A percentile compares a stretch with the other conserved stretches of the same genome.
These are phyloP conservation scores for Mucor lusitanicus DNA, from an alignment of 371 early-diverging fungal species.

Conservation along the genomic window DNA sequence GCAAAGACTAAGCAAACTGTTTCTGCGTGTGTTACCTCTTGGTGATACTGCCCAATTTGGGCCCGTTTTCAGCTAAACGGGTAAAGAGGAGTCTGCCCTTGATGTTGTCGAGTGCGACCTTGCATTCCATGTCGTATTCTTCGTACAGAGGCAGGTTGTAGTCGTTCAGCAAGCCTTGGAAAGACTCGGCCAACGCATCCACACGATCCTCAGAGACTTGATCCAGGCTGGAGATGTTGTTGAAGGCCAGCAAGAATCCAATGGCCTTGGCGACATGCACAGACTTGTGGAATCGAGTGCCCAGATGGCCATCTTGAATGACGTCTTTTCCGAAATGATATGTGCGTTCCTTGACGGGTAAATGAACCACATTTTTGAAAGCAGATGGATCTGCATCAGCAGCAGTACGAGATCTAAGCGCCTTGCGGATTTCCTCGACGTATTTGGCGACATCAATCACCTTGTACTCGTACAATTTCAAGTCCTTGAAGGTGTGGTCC, in stretches of 20 bases:
- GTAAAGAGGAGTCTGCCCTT: conserved; percentile 80
- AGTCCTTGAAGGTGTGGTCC: conserved; percentile 57
- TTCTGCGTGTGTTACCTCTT: conserved; percentile 34
- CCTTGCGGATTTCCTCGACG: conserved; percentile 40
- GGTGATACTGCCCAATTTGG: conserved; percentile 54
- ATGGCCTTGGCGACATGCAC: conserved; percentile 45
- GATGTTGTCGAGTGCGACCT: conserved; percentile 73
- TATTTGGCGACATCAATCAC: conserved; percentile 64
- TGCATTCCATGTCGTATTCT: conserved; percentile 81
- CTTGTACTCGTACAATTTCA: conserved; percentile 91
- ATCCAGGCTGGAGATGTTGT: conserved; percentile 14
- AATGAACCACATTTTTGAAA: conserved; percentile 21
- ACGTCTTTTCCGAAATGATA: conserved; percentile 35
- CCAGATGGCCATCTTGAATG: conserved; percentile 38
- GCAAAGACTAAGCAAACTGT: neutral
- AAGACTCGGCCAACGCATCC: conserved; percentile 35
- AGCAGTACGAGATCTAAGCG: conserved; percentile 21
- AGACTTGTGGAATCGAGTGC: conserved; percentile 53
- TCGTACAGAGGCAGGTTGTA: conserved; percentile 84
- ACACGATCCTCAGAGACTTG: conserved; percentile 20
- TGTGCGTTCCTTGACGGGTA: conserved; percentile 48
- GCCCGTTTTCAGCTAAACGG: conserved; percentile 78
- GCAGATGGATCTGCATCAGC: conserved; percentile 26
- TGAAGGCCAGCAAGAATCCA: conserved; percentile 48
- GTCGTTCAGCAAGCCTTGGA: conserved; percentile 69